phyloP scores from a whole-genome alignment of 2,329 filamentous ascomycete species.

The Epichloe bromicola region DNA sequence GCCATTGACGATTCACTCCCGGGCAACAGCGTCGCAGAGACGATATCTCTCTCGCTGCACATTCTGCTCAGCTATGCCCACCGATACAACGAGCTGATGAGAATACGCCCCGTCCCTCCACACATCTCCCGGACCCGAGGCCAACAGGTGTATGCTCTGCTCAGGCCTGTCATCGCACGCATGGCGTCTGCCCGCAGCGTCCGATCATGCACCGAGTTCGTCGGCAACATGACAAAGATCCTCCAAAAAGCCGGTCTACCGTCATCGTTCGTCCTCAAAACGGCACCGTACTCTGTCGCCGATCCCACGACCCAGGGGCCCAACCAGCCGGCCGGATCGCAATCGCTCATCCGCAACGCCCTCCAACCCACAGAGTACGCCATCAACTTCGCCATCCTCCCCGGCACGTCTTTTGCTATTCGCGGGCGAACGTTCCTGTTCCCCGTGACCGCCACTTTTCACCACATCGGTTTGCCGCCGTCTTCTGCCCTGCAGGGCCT shows the following conservation, averaged over 20 bases:
- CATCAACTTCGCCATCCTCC: constrained; percentile 33
- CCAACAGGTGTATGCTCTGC: constrained; percentile 33
- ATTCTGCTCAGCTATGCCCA: constrained; percentile 71
- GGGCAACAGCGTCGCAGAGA: constrained; percentile 46
- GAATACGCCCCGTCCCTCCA: constrained; percentile 43
- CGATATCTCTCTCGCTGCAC: constrained; percentile 53
- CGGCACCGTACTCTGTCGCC: constrained; percentile 19
- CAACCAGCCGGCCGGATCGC: constrained; percentile 27
- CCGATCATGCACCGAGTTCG: constrained; percentile 24
- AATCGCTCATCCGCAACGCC: constrained; percentile 30
- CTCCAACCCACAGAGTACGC: constrained; percentile 28
- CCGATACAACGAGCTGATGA: constrained; percentile 55
- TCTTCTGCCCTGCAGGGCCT: constrained; percentile 21
- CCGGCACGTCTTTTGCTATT: constrained; percentile 28
- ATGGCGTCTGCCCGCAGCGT: constrained; percentile 31
- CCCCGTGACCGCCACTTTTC: constrained; percentile 32
- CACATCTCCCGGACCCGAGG: constrained; percentile 24
- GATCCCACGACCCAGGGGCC: constrained; percentile 17
- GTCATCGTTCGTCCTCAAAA: constrained; percentile 29
- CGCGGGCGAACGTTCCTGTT: constrained; percentile 30
- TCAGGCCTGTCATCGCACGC: constrained; percentile 39
- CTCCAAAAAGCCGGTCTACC: constrained; percentile 34
- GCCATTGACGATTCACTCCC: constrained; percentile 19
- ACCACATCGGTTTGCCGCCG: constrained; percentile 27
- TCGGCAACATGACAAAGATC: constrained; percentile 29